A percentile compares a stretch with the other conserved stretches of the same genome.
Conservation (phyloP, 83 land plant species). For the Thuja plicata region DNA sequence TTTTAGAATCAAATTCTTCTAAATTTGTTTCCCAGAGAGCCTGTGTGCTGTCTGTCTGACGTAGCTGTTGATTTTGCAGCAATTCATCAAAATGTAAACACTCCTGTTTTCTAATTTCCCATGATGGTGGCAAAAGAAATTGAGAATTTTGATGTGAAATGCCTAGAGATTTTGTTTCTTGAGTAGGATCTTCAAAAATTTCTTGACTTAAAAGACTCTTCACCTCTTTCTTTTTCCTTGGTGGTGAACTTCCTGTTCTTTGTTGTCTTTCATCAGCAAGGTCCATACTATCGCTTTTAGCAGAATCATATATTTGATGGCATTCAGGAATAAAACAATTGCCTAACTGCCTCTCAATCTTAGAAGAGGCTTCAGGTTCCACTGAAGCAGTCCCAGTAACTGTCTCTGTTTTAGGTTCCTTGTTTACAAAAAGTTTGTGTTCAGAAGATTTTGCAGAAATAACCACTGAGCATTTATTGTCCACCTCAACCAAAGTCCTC, state of each 20-base stretch:
- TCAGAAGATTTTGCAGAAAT: conserved; percentile 13
- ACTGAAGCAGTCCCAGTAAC: neutral
- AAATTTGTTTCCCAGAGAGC: neutral
- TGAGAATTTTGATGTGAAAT: neutral
- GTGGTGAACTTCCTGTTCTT: neutral
- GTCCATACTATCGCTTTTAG: neutral
- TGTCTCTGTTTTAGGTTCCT: neutral
- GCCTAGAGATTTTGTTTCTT: neutral
- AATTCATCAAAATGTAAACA: neutral
- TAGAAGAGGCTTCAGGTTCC: conserved; percentile 9
- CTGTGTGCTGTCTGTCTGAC: conserved; percentile 3
- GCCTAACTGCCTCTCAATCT: conserved; percentile 1
- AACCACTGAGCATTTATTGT: conserved; percentile 17
- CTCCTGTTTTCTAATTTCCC: conserved; percentile 5
- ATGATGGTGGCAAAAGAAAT: neutral
- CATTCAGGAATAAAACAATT: neutral
- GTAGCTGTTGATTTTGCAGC: neutral
- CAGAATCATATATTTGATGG: conserved; percentile 3
- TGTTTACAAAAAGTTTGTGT: conserved; percentile 14
- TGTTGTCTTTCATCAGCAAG: conserved; percentile 10
- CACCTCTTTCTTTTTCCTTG: conserved; percentile 2
- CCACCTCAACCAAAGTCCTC: neutral
- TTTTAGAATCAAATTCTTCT: conserved; percentile 4
- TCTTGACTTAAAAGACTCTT: neutral
- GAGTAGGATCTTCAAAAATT: neutral